Percentiles rank a stretch among this genome's conserved stretches.
Conservation (phyloP, 2,329 filamentous ascomycete species). For the Tolypocladium amazonense region DNA sequence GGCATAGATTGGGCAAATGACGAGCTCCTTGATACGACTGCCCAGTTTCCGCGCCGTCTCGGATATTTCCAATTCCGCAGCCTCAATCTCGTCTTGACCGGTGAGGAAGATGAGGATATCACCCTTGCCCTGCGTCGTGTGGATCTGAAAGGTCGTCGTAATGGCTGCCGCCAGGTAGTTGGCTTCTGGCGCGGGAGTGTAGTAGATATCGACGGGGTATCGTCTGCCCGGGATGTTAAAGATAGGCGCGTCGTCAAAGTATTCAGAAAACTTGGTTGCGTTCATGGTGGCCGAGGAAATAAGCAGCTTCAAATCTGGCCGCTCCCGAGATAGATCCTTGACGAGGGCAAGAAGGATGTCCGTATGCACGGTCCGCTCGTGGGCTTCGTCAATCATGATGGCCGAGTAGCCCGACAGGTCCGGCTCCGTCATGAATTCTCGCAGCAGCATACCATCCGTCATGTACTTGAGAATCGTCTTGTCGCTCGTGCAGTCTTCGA, state of each 20-base stretch:
- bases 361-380: constrained; percentile 84
- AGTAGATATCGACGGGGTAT: constrained; percentile 86
- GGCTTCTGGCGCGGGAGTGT: constrained; percentile 80
- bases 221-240: constrained; percentile 88
- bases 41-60: constrained; percentile 84
- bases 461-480: constrained; percentile 92
- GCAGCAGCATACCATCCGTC: constrained; percentile 91
- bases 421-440: constrained; percentile 84
- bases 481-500: constrained; percentile 84
- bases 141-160: constrained; percentile 91
- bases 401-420: constrained; percentile 73
- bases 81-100: constrained; percentile 92
- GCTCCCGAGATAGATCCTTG: constrained; percentile 75
- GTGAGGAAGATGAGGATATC: constrained; percentile 94
- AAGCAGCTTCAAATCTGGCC: constrained; percentile 78
- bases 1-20: constrained; percentile 89
- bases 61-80: constrained; percentile 70
- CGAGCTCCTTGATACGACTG: constrained; percentile 71
- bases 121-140: constrained; percentile 72
- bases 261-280: constrained; percentile 80
- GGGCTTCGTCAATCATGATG: constrained; percentile 94
- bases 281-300: constrained; percentile 95
- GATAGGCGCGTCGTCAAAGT: constrained; percentile 87
- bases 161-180: constrained; percentile 89
- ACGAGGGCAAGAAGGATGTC: constrained; percentile 82